Evolutionary conservation across 2,329 filamentous ascomycete species (phyloP), one percentile per base, ranked within the genome.

Genomic region (Pseudocercospora ulei): DNA sequence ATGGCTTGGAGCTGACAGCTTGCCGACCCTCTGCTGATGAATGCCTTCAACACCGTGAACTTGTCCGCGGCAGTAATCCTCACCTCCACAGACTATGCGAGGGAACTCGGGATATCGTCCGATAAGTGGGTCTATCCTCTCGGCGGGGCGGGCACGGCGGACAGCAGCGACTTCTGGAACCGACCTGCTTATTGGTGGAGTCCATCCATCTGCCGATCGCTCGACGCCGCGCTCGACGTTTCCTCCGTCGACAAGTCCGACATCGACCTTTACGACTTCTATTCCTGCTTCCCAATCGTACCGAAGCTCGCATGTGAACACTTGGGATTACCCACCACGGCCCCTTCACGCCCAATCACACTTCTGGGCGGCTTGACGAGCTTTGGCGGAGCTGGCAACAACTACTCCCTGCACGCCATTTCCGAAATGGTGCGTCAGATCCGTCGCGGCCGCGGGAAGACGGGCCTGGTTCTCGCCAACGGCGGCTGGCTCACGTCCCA

Each of bases 311-410:
- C 77, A 1, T 74, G 71, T 17, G 57, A 70, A 2, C 74, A 80
- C 55, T 66, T 82, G 0, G 67, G 66, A 0, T 53, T 81, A 1
- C 63, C 71, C 0, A 61, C 72, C 0, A 57, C 44, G 9, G 38
- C 41, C 3, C 31, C 31, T 53, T 12, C 64, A 1, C 76, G 73
- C 45, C 67, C 72, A 0, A 66, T 80, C 12, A 79, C 75, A 0
- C 57, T 81, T 0, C 63, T 82, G 0, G 78, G 78, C 0, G 78
- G 78, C 0, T 52, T 82, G 37, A 81, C 78, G 3, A 78, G 71
- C 1, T 82, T 82, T 42, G 78, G 78, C 0, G 78, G 78, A 0
- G 78, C 78, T 4, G 78, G 78, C 0, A 82, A 82, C 46, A 81
- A 81, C 38, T 82, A 82, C 43, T 78, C 74, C 0, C 75, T 80